Evolutionary conservation across 1,139 yeast species (phyloP).

Genomic region (Kazachstania sp.): DNA sequence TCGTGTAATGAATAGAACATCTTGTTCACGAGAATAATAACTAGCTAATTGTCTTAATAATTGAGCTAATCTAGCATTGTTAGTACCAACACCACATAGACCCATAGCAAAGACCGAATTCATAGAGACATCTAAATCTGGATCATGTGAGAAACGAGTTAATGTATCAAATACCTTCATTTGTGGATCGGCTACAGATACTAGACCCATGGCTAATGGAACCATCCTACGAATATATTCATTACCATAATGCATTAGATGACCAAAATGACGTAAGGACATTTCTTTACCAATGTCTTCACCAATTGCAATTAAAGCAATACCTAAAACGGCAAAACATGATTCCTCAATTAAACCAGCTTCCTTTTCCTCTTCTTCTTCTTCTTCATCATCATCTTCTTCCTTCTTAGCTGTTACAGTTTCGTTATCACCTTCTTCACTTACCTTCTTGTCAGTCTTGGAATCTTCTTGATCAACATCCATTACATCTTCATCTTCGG

Average conservation of each 20-base stretch:
- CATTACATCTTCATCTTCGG: conserved; percentile 10
- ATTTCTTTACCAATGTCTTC: conserved; percentile 97
- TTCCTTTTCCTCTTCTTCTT: conserved; percentile 40
- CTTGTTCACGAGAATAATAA: conserved; percentile 85
- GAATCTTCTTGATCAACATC: conserved; percentile 19
- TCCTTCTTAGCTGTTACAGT: conserved; percentile 26
- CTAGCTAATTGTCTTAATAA: conserved; percentile 88
- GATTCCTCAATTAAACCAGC: conserved; percentile 40
- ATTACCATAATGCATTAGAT: conserved; percentile 95
- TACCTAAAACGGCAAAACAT: conserved; percentile 87
- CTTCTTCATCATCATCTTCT: conserved; percentile 34
- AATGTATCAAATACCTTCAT: conserved; percentile 96
- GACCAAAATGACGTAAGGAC: conserved; percentile 95
- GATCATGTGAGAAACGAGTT: conserved; percentile 93
- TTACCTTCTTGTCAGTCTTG: conserved; percentile 16
- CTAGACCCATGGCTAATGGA: conserved; percentile 94
- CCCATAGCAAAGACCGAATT: conserved; percentile 98
- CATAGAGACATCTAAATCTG: conserved; percentile 88
- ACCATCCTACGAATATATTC: conserved; percentile 88
- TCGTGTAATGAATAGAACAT: conserved; percentile 85
- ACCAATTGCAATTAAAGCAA: conserved; percentile 94
- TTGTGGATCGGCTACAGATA: conserved; percentile 89
- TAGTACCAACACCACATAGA: conserved; percentile 95
- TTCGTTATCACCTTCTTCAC: conserved; percentile 17
- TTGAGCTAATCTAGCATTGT: conserved; percentile 96